These are phyloP conservation scores for Carallia pectinifolia DNA, from an alignment of 345 rosid species.

Conservation along the genomic window DNA sequence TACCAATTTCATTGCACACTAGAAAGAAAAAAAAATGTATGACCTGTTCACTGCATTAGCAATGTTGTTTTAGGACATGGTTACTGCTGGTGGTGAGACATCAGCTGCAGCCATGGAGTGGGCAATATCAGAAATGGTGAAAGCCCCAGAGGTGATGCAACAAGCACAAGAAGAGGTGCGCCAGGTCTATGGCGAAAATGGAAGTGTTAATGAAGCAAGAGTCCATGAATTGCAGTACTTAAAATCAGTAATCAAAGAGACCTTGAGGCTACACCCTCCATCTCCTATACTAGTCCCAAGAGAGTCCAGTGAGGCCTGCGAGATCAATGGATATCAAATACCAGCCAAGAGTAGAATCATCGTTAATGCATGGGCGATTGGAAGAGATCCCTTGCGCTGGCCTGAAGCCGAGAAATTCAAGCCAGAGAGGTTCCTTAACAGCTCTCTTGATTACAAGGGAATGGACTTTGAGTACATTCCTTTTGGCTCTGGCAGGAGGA, in stretches of 20 bases:
- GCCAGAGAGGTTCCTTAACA: conserved; percentile 2
- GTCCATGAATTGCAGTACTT: background rate
- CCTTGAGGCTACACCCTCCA: background rate
- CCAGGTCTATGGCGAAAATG: background rate
- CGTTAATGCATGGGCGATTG: background rate
- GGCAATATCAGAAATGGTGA: conserved; percentile 1
- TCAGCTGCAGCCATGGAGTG: background rate
- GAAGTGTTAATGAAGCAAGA: background rate
- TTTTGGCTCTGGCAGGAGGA: conserved; percentile 3
- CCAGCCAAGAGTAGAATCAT: background rate
- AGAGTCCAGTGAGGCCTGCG: background rate
- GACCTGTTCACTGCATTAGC: background rate
- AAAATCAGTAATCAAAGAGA: background rate
- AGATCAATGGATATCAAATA: background rate
- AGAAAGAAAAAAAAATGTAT: background rate
- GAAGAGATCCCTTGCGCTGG: background rate
- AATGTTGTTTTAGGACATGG: background rate
- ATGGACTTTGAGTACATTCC: conserved; percentile 7
- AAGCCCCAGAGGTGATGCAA: background rate
- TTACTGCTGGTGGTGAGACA: background rate
- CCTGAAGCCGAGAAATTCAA: background rate
- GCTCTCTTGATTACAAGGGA: conserved; percentile 1
- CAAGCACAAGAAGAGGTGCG: background rate
- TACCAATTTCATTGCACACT: too few relatives aligned
- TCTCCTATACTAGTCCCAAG: background rate